Base-by-base conservation (phyloP, 2,329 filamentous ascomycete genomes). In the Aspergillus neoniger region DNA sequence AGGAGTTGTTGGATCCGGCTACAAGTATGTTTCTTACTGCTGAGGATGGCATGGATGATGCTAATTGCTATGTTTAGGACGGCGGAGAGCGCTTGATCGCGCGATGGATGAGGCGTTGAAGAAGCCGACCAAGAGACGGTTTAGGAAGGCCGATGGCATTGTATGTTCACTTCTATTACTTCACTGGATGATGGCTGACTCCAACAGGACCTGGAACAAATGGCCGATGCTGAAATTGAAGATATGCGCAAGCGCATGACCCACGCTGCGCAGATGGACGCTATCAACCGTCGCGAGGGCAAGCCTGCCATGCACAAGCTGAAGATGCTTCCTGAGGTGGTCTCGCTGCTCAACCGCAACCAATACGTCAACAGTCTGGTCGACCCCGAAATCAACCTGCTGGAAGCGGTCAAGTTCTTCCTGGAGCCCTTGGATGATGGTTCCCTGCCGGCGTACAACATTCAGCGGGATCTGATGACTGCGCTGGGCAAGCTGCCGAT, bases 401-500 rank as follows among this genome's bases (percentile, higher is more conserved):
- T 99, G 41, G 92, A 96, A 77, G 91, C 93, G 14, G 92, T 99
- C 71, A 92, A 94, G 73, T 98, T 96, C 84, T 98, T 98, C 83
- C 85, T 99, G 21, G 95, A 99, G 75, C 95, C 95, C 0, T 85
- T 98, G 49, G 92, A 94, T 69, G 94, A 98, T 73, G 95, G 94
- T 59, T 94, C 91, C 62, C 84, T 99, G 53, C 95, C 95, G 0
- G 94, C 95, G 30, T 99, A 97, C 80, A 95, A 95, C 74, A 98
- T 99, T 67, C 95, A 99, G 80, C 91, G 93, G 63, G 93, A 98
- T 74, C 86, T 99, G 47, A 95, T 99, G 75, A 86, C 86, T 25
- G 90, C 91, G 23, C 83, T 99, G 39, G 85, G 85, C 17, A 88
- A 87, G 70, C 84, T 98, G 5, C 92, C 92, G 5, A 92, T 98